A percentile compares a stretch with the other conserved stretches of the same genome.
These are phyloP conservation scores for Mucor saturninus DNA, from an alignment of 371 early-diverging fungal species.

Conservation along the genomic window DNA sequence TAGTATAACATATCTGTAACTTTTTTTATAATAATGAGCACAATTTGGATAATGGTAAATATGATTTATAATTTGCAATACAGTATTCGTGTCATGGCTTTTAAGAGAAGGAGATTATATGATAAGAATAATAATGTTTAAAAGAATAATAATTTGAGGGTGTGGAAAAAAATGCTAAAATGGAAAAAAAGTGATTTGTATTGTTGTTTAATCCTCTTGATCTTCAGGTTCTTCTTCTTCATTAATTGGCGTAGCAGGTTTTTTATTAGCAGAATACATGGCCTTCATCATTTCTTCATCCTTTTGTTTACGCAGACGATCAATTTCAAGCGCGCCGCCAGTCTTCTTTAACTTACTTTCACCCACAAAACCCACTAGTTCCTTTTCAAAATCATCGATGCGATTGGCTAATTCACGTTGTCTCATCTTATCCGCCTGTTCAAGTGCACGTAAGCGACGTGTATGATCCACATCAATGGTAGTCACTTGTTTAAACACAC, in stretches of 20 bases:
- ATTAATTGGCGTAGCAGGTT: neutral
- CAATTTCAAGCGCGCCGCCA: constrained; percentile 75
- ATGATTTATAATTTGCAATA: no score
- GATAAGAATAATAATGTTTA: neutral
- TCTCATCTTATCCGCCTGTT: constrained; percentile 73
- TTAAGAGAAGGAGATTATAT: neutral
- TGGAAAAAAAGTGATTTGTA: no score
- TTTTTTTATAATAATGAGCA: no score
- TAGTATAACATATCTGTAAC: no score
- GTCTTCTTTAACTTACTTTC: constrained; percentile 70
- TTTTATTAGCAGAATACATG: constrained; percentile 47
- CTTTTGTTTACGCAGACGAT: constrained; percentile 69
- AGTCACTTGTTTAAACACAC: constrained; percentile 73
- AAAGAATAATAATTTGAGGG: neutral
- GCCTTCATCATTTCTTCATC: constrained; percentile 66
- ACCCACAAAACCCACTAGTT: constrained; percentile 69
- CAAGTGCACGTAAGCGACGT: constrained; percentile 74
- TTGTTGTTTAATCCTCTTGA: neutral
- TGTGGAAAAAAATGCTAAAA: neutral
- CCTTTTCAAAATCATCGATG: constrained; percentile 77
- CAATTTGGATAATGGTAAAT: no score
- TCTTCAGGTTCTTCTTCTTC: constrained; percentile 2
- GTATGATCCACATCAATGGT: constrained; percentile 73
- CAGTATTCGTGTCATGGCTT: no score
- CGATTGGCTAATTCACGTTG: constrained; percentile 69